Evolutionary conservation across 2,329 filamentous ascomycete genomes (phyloP).

Genomic region (Fusarium sp.): DNA sequence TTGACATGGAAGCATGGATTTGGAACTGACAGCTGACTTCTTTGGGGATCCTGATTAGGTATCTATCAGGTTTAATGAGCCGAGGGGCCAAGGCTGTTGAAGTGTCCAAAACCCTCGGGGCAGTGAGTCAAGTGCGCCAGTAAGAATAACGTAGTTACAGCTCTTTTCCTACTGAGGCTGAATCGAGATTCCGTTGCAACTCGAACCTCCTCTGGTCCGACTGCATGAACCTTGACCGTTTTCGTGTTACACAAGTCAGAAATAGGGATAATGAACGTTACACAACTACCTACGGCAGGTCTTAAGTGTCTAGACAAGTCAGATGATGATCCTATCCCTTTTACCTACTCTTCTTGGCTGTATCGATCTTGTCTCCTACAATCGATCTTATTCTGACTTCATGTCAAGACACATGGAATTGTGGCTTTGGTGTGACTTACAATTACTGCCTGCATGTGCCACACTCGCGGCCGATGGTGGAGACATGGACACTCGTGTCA

Average conservation of each 20-base stretch:
- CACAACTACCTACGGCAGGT: background rate
- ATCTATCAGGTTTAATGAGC: slow-evolving; percentile 4
- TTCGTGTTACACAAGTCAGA: slow-evolving; percentile 26
- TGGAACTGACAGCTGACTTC: slow-evolving; percentile 14
- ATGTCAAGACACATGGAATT: slow-evolving; percentile 20
- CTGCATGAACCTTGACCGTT: slow-evolving; percentile 28
- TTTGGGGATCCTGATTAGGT: background rate
- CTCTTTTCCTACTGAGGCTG: slow-evolving; percentile 9
- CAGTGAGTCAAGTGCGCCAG: slow-evolving; percentile 3
- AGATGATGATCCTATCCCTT: background rate
- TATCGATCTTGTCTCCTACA: slow-evolving; percentile 21
- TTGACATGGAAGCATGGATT: slow-evolving; percentile 16
- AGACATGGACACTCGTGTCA: slow-evolving; percentile 51
- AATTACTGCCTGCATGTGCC: slow-evolving; percentile 42
- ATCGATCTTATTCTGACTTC: slow-evolving; percentile 11
- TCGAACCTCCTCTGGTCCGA: slow-evolving; percentile 23
- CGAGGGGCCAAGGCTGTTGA: slow-evolving; percentile 1
- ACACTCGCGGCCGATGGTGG: slow-evolving; percentile 40
- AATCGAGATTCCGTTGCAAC: slow-evolving; percentile 39
- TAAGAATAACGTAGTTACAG: background rate
- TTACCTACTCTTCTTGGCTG: slow-evolving; percentile 7
- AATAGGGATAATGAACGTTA: background rate
- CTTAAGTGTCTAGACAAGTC: background rate
- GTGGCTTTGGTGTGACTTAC: slow-evolving; percentile 32
- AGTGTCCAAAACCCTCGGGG: slow-evolving; percentile 13